These are phyloP conservation scores for Backusella morwellensis DNA, from an alignment of 192 early-diverging fungal species.

Conservation along the genomic window DNA sequence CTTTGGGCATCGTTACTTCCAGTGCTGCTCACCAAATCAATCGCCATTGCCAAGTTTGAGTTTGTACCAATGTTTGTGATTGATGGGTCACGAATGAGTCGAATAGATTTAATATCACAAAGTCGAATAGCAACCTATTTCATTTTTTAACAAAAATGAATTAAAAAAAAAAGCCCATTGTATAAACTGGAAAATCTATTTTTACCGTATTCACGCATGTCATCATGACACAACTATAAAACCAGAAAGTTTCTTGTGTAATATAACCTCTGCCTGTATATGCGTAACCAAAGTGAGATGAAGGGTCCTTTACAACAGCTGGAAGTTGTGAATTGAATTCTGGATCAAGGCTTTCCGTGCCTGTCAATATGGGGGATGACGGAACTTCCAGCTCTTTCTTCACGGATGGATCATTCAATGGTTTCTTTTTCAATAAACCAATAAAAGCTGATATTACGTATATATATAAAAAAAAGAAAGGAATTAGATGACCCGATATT, in stretches of 20 bases:
- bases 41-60: constrained; percentile 22
- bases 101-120: constrained; percentile 42
- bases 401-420: background rate
- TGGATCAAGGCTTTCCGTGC: constrained; percentile 7
- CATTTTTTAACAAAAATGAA: background rate
- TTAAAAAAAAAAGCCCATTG: too few species aligned
- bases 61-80: constrained; percentile 24
- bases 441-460: constrained; percentile 13
- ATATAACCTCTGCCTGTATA: constrained; percentile 58
- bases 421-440: constrained; percentile 23
- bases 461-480: background rate
- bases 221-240: constrained; percentile 61
- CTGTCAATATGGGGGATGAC: background rate
- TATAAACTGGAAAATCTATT: background rate
- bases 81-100: constrained; percentile 29
- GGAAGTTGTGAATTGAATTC: constrained; percentile 15
- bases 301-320: constrained; percentile 11
- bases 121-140: constrained; percentile 42
- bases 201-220: constrained; percentile 60
- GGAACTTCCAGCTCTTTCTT: constrained; percentile 7
- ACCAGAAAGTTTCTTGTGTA: constrained; percentile 64
- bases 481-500: background rate
- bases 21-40: constrained; percentile 10
- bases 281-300: constrained; percentile 27
- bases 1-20: background rate